Evolutionary conservation across 1,284 basidiomycete genomes (phyloP), one percentile per base, ranked within the genome.

Genomic region (Omphalotus olearius): DNA sequence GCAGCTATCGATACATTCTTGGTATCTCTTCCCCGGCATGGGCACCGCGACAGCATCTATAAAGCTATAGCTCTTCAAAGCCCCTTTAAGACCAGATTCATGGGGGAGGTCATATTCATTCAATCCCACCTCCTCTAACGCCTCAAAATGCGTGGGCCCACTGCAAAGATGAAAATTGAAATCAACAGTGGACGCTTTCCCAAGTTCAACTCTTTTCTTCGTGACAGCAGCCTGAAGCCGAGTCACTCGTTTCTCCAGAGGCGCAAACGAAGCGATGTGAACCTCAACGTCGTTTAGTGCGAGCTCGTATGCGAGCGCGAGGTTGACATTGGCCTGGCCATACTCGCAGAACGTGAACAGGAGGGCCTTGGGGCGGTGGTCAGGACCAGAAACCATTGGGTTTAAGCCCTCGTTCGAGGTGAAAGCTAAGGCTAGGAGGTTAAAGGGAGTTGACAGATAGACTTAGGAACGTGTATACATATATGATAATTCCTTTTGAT

Each of bases 251-350:
- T 51, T 55, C 17, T 48, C 18, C 25, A 51, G 45, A 18, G 50
- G 44, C 3, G 41, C 16, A 17, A 55, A 55, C 3, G 53, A 55
- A 9, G 53, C 53, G 13, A 55, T 44, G 20, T 51, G 50, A 2
- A 55, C 40, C 26, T 49, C 14, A 10, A 51, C 41, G 37, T 53
- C 42, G 14, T 42, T 45, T 10, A 42, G 35, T n/a, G 49, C 38
- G 6, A 56, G 45, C 33, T 56, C 55, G 37, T 51, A 51, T n/a
- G 52, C 55, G 5, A 53, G 37, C 18, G 55, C 47, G 25, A 54
- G 52, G n/a, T 51, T 37, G 16, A 54, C 45, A 40, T 54, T 56
- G n/a, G 55, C 52, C 26, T 56, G 55, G n/a, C 55, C 55, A 17
- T 54, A 56, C 40, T 56, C 55, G 20, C 44, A 45, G 39, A 54